phyloP scores from a whole-genome alignment of 257 asterid species.

The Jaltomata sinuosa region DNA sequence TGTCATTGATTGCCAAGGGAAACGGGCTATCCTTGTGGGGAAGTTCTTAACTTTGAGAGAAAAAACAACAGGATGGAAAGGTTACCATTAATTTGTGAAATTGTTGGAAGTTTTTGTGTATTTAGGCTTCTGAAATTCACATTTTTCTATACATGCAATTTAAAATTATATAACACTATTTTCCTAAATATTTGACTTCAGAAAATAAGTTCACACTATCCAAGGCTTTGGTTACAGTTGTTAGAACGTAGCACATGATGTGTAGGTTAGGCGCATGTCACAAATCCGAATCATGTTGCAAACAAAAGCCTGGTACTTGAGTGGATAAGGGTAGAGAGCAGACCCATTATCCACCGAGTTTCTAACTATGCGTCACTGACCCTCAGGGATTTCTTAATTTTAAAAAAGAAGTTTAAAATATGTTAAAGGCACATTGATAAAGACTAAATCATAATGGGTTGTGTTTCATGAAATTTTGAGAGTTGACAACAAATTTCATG shows the following conservation, averaged over 20 bases:
- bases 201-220: background rate
- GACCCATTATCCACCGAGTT: background rate
- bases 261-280: background rate
- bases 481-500: background rate
- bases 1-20: background rate
- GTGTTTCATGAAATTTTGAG: background rate
- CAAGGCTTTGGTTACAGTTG: background rate
- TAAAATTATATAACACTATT: background rate
- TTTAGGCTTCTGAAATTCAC: background rate
- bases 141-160: background rate
- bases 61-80: background rate
- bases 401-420: background rate
- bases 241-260: background rate
- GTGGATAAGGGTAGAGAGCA: background rate
- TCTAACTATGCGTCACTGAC: background rate
- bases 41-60: background rate
- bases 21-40: background rate
- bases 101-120: background rate
- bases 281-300: background rate
- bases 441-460: background rate
- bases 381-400: background rate
- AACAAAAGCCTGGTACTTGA: background rate
- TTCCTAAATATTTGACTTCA: background rate
- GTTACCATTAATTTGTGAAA: background rate
- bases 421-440: background rate